A percentile compares a stretch with the other conserved stretches of the same genome.
Evolutionary conservation across 1,139 yeast species (phyloP).

Genomic region (Lodderomyces parapsilosis): DNA sequence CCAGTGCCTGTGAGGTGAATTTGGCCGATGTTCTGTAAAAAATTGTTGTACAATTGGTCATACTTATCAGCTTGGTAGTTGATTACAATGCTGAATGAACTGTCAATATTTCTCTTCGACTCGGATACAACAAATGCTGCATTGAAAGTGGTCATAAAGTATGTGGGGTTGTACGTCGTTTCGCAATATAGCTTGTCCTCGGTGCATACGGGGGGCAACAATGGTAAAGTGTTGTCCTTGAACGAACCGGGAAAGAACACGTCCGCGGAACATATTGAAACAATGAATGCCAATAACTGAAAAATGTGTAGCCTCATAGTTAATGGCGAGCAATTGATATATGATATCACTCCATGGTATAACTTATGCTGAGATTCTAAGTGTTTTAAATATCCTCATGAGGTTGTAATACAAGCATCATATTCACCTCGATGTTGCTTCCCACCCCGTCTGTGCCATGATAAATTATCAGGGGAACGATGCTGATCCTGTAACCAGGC

Average conservation of each 20-base stretch:
- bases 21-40: conserved; percentile 6
- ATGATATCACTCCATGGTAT: too few relatives aligned
- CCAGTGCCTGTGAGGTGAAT: conserved; percentile 11
- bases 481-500: too few relatives aligned
- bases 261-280: too few relatives aligned
- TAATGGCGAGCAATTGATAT: too few relatives aligned
- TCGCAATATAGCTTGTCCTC: conserved; percentile 3
- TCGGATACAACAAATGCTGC: conserved; percentile 13
- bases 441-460: too few relatives aligned
- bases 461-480: too few relatives aligned
- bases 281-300: too few relatives aligned
- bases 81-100: conserved; percentile 9
- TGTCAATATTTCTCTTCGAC: conserved; percentile 10
- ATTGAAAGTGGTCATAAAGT: conserved; percentile 6
- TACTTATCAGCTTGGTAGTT: conserved; percentile 9
- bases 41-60: conserved; percentile 6
- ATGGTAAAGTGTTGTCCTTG: conserved; percentile 6
- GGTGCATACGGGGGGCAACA: conserved; percentile 5
- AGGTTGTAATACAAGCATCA: too few relatives aligned
- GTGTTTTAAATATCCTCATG: too few relatives aligned
- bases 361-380: too few relatives aligned
- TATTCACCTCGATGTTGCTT: too few relatives aligned
- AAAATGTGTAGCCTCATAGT: too few relatives aligned
- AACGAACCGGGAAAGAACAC: conserved; percentile 4
- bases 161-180: background rate